Evolutionary conservation across 345 rosid genomes (phyloP), one percentile per base, ranked within the genome.

Genomic region (Camelina hispida): DNA sequence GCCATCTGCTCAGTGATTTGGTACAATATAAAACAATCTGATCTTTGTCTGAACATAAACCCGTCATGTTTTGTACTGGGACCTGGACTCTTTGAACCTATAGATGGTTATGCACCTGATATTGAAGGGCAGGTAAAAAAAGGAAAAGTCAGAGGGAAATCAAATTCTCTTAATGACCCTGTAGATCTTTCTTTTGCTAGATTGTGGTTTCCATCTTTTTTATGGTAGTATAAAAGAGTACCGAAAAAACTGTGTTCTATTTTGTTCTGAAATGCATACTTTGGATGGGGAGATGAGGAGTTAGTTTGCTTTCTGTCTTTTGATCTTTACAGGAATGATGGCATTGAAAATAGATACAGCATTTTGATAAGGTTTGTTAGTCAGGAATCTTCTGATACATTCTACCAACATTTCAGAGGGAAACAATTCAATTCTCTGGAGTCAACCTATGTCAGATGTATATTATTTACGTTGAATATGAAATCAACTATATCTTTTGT

Each of bases 361-460:
- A 82, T 87, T 77, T 79, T 95, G 80, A 95, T 90, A 69, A 84
- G 90, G 66, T 92, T 90, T 80, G 93, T 90, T 71, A 71, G 69
- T 78, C 97, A 92, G 75, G 93, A 86, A 65, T 87, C 89, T 37
- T 23, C 97, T 2, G 98, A 94, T 81, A 81, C 79, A 78, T 94
- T 90, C 85, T 90, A 82, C 78, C 82, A 66, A 42, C 96, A 94
- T 83, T 91, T 84, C 61, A 84, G 85, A 66, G 93, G 95, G 67
- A 91, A 84, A 83, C 87, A 68, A 52, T 95, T 87, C 79, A 90
- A 84, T 76, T 95, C 97, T 61, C 84, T 95, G 7, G 97, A 95
- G 23, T 22, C 23, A 22, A 22, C 23, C 23, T 22, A 22, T 22
- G 23, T 22, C 23, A 22, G 23, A 22, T 22, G 23, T 22, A 22